Evolutionary conservation across 1,284 basidiomycete species (phyloP), one percentile per base, ranked within the genome.

Genomic region (Taiwanofungus camphoratus): DNA sequence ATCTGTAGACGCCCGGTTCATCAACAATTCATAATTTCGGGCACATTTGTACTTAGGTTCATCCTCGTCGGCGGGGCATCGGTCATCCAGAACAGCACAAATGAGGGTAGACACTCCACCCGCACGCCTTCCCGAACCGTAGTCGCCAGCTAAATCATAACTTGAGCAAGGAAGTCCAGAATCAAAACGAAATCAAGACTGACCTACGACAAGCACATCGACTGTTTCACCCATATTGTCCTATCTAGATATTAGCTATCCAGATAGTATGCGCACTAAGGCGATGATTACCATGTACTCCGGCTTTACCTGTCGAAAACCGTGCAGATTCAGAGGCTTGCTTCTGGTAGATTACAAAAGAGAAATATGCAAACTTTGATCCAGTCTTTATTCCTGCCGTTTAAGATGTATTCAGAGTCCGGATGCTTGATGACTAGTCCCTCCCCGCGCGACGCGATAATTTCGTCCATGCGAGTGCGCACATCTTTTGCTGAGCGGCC

Each of bases 391-490:
- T 87, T 90, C 41, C 93, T 74, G 1, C 87, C 89, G 55, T 92
- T 92, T 36, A 94, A 67, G 11, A 79, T 70, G 62, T 98, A 98
- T 46, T 80, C 74, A 0, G 85, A 79, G 36, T 78, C 68, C 0
- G 84, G 82, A 54, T 90, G 85, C 64, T 97, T 98, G 47, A 97
- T 74, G 4, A 97, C 87, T 9, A 98, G 68, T 0, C 94, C 94
- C 64, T 96, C 94, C 4, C 93, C 93, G 45, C 88, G 80, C 18
- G 73, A 64, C 20, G 79, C 82, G 70, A 98, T 80, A 38, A 97
- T 72, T 39, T 83, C 75, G 38, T 93, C 85, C 75, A 97, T 82
- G 51, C 74, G 76, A 15, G 66, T 64, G 37, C 87, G 73, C 6
- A 97, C 82, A 58, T 95, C 92, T 52, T 87, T 82, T 0, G 82